These are phyloP conservation scores for Hericium coralloides DNA, from an alignment of 768 basidiomycete genomes.

Conservation along the genomic window DNA sequence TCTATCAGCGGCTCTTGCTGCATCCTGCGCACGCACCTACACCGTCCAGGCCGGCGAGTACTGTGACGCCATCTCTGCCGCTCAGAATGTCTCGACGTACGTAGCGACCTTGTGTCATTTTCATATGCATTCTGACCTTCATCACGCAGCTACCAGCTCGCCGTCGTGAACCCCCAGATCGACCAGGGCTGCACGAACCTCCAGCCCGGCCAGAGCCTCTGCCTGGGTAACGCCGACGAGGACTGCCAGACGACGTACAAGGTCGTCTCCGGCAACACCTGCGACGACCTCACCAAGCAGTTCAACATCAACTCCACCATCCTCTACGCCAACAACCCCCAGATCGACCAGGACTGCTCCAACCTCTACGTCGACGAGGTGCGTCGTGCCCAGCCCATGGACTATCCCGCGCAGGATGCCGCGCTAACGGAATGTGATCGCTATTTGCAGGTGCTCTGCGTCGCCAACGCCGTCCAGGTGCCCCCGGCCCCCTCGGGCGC, in stretches of 20 bases:
- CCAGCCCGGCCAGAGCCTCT: conserved; percentile 37
- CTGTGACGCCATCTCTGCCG: conserved; percentile 60
- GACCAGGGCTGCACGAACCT: conserved; percentile 64
- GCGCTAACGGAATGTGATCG: background rate
- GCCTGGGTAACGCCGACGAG: conserved; percentile 48
- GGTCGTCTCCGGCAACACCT: conserved; percentile 47
- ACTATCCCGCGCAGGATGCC: background rate
- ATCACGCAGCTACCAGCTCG: conserved; percentile 63
- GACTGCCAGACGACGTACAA: conserved; percentile 62
- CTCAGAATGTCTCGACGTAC: conserved; percentile 54
- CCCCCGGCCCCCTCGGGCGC: conserved; percentile 30
- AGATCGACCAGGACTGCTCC: conserved; percentile 43
- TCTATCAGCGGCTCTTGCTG: conserved; percentile 21
- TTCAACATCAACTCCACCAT: conserved; percentile 44
- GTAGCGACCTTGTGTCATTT: conserved; percentile 14
- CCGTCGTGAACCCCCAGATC: conserved; percentile 41
- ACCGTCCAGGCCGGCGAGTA: conserved; percentile 50
- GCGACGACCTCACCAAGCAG: conserved; percentile 37
- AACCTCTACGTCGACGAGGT: conserved; percentile 78
- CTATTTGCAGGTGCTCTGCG: conserved; percentile 43
- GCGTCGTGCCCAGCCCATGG: conserved; percentile 16
- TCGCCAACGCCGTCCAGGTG: conserved; percentile 28
- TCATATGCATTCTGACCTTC: background rate
- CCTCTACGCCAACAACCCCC: conserved; percentile 65
- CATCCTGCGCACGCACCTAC: conserved; percentile 46